These are phyloP conservation scores for Camellia sinensis DNA, from an alignment of 148 eudicot genomes.

Conservation along the genomic window DNA sequence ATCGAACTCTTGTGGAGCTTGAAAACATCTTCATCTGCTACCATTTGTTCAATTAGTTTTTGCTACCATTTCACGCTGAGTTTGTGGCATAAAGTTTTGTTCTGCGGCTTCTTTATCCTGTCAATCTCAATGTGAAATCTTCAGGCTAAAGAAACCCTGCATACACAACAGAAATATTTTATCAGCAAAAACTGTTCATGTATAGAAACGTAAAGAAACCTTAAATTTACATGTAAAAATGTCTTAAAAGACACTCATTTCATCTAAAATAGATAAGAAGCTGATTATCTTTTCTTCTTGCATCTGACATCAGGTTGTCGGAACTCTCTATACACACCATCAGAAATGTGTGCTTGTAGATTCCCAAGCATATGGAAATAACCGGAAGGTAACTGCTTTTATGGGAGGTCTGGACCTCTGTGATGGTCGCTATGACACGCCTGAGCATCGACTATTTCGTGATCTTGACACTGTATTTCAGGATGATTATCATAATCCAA, in stretches of 20 bases:
- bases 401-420: slow-evolving; percentile 92
- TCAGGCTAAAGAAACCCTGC: background rate
- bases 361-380: slow-evolving; percentile 76
- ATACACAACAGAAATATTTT: background rate
- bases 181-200: background rate
- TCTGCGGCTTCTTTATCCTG: background rate
- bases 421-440: slow-evolving; percentile 98
- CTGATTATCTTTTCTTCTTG: background rate
- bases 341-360: slow-evolving; percentile 96
- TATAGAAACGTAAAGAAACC: background rate
- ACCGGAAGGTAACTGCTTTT: slow-evolving; percentile 77
- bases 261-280: background rate
- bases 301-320: slow-evolving; percentile 70
- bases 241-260: background rate
- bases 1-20: background rate
- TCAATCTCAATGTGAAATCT: background rate
- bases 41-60: background rate
- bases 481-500: slow-evolving; percentile 85
- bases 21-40: background rate
- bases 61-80: background rate
- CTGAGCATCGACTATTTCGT: slow-evolving; percentile 73
- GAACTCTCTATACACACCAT: slow-evolving; percentile 96
- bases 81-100: background rate
- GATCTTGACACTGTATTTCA: slow-evolving; percentile 69
- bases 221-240: background rate